Conservation (phyloP, 2,329 filamentous ascomycete genomes). For the Scolecobasidium constrictum region DNA sequence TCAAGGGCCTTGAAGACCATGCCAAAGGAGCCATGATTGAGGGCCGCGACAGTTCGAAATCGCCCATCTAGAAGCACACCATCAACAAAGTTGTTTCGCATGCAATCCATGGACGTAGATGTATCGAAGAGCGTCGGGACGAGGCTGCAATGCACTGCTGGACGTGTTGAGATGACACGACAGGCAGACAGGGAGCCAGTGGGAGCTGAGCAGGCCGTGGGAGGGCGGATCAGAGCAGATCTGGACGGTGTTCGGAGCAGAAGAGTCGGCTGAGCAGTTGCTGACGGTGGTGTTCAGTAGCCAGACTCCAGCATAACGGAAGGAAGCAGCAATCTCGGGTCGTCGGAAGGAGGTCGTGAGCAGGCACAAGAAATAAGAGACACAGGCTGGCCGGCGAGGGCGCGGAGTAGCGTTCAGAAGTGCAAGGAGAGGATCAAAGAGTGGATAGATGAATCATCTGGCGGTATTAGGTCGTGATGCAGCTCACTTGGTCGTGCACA, state of each 20-base stretch:
- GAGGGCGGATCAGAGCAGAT: background rate
- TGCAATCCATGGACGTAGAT: slow-evolving; percentile 59
- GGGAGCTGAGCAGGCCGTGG: background rate
- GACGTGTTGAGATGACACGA: background rate
- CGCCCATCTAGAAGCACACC: slow-evolving; percentile 78
- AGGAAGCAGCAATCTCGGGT: background rate
- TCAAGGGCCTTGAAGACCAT: slow-evolving; percentile 95
- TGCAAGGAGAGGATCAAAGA: background rate
- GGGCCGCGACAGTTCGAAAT: slow-evolving; percentile 81
- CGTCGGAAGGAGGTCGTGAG: background rate
- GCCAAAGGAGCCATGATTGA: slow-evolving; percentile 97
- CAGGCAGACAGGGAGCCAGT: background rate
- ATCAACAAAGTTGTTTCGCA: slow-evolving; percentile 69
- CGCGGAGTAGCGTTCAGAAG: background rate
- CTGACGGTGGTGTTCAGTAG: background rate
- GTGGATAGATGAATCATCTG: slow-evolving; percentile 1
- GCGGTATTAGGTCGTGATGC: background rate
- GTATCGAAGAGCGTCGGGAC: background rate
- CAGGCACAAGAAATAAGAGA: background rate
- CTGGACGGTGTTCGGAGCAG: too few species aligned
- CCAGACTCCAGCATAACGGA: background rate
- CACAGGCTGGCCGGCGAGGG: background rate
- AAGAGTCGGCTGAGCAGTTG: too few species aligned
- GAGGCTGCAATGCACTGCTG: background rate
- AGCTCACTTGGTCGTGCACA: background rate